Evolutionary conservation across 305 asterid species (phyloP).

Genomic region (Fraxinus dipetala): DNA sequence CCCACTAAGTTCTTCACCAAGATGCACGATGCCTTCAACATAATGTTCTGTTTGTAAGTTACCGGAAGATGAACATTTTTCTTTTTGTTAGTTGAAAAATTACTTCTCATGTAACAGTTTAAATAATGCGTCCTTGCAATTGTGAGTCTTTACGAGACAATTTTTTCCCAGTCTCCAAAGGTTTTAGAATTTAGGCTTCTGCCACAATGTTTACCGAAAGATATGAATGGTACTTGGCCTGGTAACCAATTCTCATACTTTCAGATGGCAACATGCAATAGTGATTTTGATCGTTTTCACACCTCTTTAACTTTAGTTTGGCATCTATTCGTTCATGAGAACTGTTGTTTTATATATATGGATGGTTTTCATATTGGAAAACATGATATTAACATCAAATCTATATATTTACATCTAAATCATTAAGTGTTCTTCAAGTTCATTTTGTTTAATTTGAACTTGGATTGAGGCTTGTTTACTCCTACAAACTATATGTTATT

Average conservation of each 20-base stretch:
- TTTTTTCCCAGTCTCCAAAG: not conserved
- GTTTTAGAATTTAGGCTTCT: not conserved
- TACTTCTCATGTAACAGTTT: not conserved
- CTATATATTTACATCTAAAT: no score
- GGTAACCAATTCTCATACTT: not conserved
- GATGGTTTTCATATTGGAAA: no score
- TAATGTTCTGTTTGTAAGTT: slow-evolving; percentile 60
- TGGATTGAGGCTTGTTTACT: no score
- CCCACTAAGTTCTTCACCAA: slow-evolving; percentile 59
- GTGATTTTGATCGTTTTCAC: no score
- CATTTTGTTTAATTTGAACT: no score
- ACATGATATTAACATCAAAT: no score
- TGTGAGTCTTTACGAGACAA: not conserved
- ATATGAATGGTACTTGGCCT: not conserved
- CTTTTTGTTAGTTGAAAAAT: not conserved
- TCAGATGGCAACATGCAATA: not conserved
- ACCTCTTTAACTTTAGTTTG: no score
- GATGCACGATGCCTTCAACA: slow-evolving; percentile 64
- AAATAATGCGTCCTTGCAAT: not conserved
- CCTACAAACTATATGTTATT: no score
- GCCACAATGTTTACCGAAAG: not conserved
- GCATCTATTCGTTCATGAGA: no score
- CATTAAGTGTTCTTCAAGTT: no score
- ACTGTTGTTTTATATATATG: no score
- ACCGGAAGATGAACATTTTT: not conserved